These are phyloP conservation scores for Viridothelium virens DNA, from an alignment of 495 filamentous ascomycete species.

Conservation along the genomic window DNA sequence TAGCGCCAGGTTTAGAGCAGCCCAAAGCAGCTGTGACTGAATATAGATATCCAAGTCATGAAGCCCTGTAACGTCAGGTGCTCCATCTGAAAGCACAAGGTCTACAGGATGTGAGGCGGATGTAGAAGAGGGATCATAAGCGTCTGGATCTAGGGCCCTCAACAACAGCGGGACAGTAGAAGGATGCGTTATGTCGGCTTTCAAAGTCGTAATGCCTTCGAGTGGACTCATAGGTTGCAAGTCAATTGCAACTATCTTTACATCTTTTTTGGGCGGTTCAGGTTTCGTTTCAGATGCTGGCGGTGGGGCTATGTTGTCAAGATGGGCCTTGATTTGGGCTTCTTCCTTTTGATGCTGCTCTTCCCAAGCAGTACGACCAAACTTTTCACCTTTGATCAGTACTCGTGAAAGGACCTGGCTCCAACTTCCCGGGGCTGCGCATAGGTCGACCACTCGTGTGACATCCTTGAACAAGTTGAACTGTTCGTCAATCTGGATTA, in stretches of 20 bases:
- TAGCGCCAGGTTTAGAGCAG: slow-evolving; percentile 83
- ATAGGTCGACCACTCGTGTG: slow-evolving; percentile 91
- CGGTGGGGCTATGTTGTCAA: neutral
- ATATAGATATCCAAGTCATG: slow-evolving; percentile 98
- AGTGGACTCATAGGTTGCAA: slow-evolving; percentile 91
- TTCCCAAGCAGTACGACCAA: slow-evolving; percentile 75
- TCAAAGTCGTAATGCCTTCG: slow-evolving; percentile 80
- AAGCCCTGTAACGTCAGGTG: slow-evolving; percentile 90
- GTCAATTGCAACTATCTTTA: slow-evolving; percentile 93
- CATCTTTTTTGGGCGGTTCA: slow-evolving; percentile 42
- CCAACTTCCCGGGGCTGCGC: slow-evolving; percentile 94
- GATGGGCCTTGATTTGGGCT: slow-evolving; percentile 21
- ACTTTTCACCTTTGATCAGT: slow-evolving; percentile 83
- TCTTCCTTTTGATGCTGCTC: slow-evolving; percentile 55
- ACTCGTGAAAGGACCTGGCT: slow-evolving; percentile 90
- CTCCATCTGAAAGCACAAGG: slow-evolving; percentile 88
- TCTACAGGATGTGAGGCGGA: slow-evolving; percentile 65
- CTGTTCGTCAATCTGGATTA: slow-evolving; percentile 92
- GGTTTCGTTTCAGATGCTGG: slow-evolving; percentile 41
- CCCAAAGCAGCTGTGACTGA: slow-evolving; percentile 88
- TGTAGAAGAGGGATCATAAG: slow-evolving; percentile 47
- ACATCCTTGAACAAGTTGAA: slow-evolving; percentile 85
- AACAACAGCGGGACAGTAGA: slow-evolving; percentile 85
- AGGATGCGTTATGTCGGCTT: slow-evolving; percentile 95
- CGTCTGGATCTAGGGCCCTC: slow-evolving; percentile 70